Conservation (phyloP, 805 yeast genomes). For the Yamadazyma scolyti region DNA sequence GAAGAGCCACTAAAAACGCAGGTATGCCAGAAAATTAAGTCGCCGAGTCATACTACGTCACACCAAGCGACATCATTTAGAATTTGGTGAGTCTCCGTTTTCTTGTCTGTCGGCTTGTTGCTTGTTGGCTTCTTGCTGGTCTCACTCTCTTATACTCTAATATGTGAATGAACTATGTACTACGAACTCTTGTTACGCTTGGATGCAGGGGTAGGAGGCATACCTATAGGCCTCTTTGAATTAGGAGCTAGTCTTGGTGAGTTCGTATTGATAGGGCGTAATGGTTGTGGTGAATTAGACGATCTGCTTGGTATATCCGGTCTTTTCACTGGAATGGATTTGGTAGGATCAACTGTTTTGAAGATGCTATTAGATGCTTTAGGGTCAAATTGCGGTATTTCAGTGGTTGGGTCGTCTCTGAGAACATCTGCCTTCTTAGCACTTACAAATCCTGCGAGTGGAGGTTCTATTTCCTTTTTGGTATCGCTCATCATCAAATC, state of each 20-base stretch:
- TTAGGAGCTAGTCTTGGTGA: constrained; percentile 9
- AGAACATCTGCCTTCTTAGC: constrained; percentile 62
- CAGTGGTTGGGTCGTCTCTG: constrained; percentile 40
- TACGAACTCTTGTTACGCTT: constrained; percentile 20
- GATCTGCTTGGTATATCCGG: constrained; percentile 12
- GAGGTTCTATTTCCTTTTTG: constrained; percentile 9
- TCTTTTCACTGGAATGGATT: constrained; percentile 61
- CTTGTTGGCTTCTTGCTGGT: too few species aligned
- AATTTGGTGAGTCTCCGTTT: too few species aligned
- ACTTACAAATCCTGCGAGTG: constrained; percentile 43
- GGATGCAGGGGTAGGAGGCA: constrained; percentile 17
- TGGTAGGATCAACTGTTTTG: constrained; percentile 61
- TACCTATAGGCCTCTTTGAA: constrained; percentile 11
- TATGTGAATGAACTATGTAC: background rate
- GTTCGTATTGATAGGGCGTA: too few species aligned
- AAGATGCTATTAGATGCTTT: constrained; percentile 51
- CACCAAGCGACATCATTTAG: too few species aligned
- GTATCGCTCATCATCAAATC: constrained; percentile 16
- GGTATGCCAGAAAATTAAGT: too few species aligned
- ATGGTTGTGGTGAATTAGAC: too few species aligned
- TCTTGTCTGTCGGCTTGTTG: too few species aligned
- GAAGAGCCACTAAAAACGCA: too few species aligned
- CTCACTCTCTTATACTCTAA: too few species aligned
- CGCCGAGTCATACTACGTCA: too few species aligned
- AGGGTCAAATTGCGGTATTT: constrained; percentile 53